phyloP scores from a whole-genome alignment of 2,329 filamentous ascomycete genomes.

The Leptographium lundbergii region DNA sequence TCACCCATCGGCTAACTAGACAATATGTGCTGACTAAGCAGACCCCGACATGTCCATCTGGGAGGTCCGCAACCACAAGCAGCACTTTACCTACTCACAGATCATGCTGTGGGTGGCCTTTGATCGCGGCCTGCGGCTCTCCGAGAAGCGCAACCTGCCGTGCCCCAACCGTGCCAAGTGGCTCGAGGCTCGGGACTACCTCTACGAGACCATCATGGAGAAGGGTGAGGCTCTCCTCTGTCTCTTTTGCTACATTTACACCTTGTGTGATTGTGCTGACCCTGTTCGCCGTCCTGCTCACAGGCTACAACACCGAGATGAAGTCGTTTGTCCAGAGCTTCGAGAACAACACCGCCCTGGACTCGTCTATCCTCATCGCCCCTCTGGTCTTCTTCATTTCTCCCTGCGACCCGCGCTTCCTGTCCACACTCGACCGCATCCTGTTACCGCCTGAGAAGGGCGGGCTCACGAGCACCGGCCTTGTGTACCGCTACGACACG shows the following conservation, averaged over 20 bases:
- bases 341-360: slow-evolving; percentile 55
- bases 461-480: slow-evolving; percentile 59
- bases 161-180: slow-evolving; percentile 58
- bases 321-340: slow-evolving; percentile 65
- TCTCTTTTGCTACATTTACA: neutral
- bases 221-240: slow-evolving; percentile 29
- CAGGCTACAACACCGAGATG: slow-evolving; percentile 57
- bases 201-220: slow-evolving; percentile 70
- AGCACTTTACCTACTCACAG: slow-evolving; percentile 72
- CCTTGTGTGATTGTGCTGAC: no score
- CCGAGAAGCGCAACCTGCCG: slow-evolving; percentile 63
- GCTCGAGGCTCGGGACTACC: slow-evolving; percentile 50
- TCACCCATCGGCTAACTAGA: neutral
- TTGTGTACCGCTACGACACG: slow-evolving; percentile 66
- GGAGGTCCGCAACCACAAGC: slow-evolving; percentile 65
- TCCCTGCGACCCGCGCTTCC: slow-evolving; percentile 64
- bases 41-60: slow-evolving; percentile 72
- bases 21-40: slow-evolving; percentile 12
- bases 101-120: slow-evolving; percentile 76
- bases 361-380: slow-evolving; percentile 64
- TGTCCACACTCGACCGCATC: slow-evolving; percentile 59
- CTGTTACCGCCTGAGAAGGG: slow-evolving; percentile 61
- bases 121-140: slow-evolving; percentile 59
- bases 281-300: neutral
- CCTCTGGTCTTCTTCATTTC: slow-evolving; percentile 71